Evolutionary conservation across 176 grass and related monocot genomes (phyloP).

Genomic region (Elaeis guineensis): DNA sequence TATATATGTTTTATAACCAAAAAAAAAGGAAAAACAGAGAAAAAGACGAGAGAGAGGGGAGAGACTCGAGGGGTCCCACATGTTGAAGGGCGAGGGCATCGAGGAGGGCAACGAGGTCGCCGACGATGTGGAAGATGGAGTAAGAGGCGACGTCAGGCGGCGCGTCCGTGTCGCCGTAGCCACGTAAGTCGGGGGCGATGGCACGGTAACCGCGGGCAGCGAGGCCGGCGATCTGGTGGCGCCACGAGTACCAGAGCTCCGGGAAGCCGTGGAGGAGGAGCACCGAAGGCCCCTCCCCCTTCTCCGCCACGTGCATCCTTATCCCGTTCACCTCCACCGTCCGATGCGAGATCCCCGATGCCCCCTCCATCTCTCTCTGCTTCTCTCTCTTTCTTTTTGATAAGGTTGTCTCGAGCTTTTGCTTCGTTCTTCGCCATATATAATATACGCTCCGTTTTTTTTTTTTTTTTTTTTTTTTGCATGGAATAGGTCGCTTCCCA

Average conservation of each 20-base stretch:
- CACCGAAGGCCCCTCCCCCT: constrained; percentile 4
- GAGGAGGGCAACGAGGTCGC: constrained; percentile 10
- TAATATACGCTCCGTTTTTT: too few species aligned
- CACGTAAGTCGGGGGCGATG: constrained; percentile 8
- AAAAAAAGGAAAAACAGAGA: too few species aligned
- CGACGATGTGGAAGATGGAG: constrained; percentile 5
- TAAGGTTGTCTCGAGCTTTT: too few species aligned
- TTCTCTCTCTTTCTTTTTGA: too few species aligned
- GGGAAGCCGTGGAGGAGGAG: constrained; percentile 11
- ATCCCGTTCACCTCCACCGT: constrained; percentile 8
- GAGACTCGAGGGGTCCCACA: not conserved
- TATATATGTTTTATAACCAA: too few species aligned
- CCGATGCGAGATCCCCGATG: not conserved
- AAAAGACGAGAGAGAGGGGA: too few species aligned
- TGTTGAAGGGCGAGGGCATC: not conserved
- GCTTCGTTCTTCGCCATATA: too few species aligned
- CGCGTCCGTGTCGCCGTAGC: constrained; percentile 11
- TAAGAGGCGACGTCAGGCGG: not conserved
- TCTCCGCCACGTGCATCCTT: constrained; percentile 4
- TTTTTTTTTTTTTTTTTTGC: too few species aligned
- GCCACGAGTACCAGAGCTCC: constrained; percentile 18
- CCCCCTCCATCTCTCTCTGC: not conserved
- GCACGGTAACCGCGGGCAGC: constrained; percentile 6
- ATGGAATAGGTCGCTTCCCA: too few species aligned
- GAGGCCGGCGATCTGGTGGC: constrained; percentile 11